Evolutionary conservation across 768 basidiomycete genomes (phyloP), one percentile per base, ranked within the genome.

Genomic region (Rhodotorula paludigena): DNA sequence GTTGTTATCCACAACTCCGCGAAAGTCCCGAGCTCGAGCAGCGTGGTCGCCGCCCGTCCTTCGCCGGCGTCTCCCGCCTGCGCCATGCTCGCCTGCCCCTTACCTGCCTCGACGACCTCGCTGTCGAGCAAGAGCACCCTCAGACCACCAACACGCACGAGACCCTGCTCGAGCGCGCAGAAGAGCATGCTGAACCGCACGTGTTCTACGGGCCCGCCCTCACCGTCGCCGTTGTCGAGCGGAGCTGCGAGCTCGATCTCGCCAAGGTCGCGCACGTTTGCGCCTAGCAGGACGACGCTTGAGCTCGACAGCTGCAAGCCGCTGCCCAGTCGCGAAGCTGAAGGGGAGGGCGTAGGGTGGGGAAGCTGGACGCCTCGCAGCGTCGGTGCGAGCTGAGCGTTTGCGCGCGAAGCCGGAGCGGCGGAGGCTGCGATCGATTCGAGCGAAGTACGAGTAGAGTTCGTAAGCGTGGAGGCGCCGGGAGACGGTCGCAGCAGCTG

Each of bases 1-100:
- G 14, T n/a, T n/a, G n/a, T n/a, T n/a, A 58, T 45, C 57, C 57
- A 58, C 30, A 58, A 44, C 57, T 58, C 57, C 11, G 32, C 57
- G 3, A 58, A 33, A 9, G 45, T 44, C 23, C 18, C 57, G 33
- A 35, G 14, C 57, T 58, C 57, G 11, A 44, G 33, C 33, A 58
- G 33, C 23, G 33, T 21, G 25, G 33, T 36, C 44, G 57, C 57
- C 21, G 2, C 6, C 41, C 39, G 28, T 41, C 20, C 38, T 28
- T 45, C 21, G 12, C 38, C 42, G 3, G 12, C 21, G 44, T 18
- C 30, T 14, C 44, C 45, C 20, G 35, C 28, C 32, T 21, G 47
- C 42, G 32, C 10, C 42, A 32, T 58, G 44, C 28, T 2, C 5
- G 32, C 10, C 14, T 35, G 10, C 44, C 57, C 8, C 33, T 15